A percentile compares a stretch with the other conserved stretches of the same genome.
These are phyloP conservation scores for Cutaneotrichosporon sp. DNA, from an alignment of 1,284 basidiomycete species.

Conservation along the genomic window DNA sequence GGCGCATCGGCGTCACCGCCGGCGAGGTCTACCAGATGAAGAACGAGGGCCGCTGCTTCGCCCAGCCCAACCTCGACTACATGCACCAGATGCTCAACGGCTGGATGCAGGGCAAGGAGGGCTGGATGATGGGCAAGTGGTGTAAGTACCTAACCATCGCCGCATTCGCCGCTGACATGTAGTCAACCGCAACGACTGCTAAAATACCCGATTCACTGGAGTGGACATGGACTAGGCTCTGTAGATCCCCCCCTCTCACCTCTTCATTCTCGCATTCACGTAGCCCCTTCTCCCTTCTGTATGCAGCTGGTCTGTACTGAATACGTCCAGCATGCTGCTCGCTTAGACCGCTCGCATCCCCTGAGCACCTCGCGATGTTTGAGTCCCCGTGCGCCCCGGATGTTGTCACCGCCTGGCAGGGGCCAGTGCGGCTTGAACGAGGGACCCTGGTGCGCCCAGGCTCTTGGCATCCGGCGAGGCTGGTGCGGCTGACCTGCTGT, in stretches of 20 bases:
- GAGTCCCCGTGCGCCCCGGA: no score
- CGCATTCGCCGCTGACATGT: background rate
- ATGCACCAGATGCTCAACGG: slow-evolving; percentile 76
- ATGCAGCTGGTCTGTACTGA: background rate
- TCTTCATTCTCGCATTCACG: background rate
- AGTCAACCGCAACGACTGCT: slow-evolving; percentile 8
- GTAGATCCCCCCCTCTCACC: background rate
- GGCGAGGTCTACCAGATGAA: slow-evolving; percentile 45
- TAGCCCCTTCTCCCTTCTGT: background rate
- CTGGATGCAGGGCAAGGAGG: slow-evolving; percentile 68
- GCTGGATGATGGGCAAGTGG: slow-evolving; percentile 66
- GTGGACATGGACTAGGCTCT: background rate
- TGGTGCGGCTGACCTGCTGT: no score
- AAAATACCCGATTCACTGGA: background rate
- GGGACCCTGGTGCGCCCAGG: no score
- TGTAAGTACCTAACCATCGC: slow-evolving; percentile 35
- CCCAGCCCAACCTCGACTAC: slow-evolving; percentile 66
- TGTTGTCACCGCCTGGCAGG: no score
- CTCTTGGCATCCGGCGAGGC: no score
- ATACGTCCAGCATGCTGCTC: background rate
- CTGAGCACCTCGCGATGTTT: no score
- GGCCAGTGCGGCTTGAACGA: no score
- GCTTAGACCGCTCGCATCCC: background rate
- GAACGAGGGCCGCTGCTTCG: slow-evolving; percentile 57
- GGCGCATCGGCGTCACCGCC: slow-evolving; percentile 64